These are phyloP conservation scores for Apiospora phragmitis DNA, from an alignment of 2,329 filamentous ascomycete genomes.

Conservation along the genomic window DNA sequence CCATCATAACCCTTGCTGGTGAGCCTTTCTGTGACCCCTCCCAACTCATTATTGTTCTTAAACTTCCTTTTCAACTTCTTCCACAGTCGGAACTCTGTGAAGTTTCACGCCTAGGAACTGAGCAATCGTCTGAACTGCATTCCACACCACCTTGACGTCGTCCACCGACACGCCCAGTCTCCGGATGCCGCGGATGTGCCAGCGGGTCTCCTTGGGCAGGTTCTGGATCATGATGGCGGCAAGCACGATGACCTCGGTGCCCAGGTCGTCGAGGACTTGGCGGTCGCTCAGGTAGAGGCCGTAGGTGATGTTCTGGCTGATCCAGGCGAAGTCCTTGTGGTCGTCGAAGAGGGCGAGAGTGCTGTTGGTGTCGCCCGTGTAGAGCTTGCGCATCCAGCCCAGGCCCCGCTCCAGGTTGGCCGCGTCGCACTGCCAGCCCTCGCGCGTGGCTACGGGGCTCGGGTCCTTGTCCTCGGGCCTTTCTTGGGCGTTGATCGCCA, in stretches of 20 bases:
- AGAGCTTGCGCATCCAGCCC: slow-evolving; percentile 58
- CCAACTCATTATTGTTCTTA: slow-evolving; percentile 2
- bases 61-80: slow-evolving; percentile 29
- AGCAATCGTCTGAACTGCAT: slow-evolving; percentile 23
- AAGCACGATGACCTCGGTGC: slow-evolving; percentile 56
- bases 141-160: slow-evolving; percentile 39
- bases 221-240: slow-evolving; percentile 61
- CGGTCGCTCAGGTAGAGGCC: slow-evolving; percentile 59
- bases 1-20: neutral
- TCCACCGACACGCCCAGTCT: slow-evolving; percentile 46
- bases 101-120: slow-evolving; percentile 23
- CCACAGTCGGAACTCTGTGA: slow-evolving; percentile 27
- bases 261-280: slow-evolving; percentile 51
- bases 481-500: slow-evolving; percentile 54
- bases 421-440: slow-evolving; percentile 50
- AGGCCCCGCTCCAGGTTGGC: slow-evolving; percentile 53
- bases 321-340: slow-evolving; percentile 46
- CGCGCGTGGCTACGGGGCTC: slow-evolving; percentile 46
- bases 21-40: neutral
- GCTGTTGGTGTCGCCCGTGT: slow-evolving; percentile 46
- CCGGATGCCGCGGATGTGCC: slow-evolving; percentile 54
- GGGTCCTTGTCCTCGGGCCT: slow-evolving; percentile 57
- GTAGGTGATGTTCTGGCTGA: slow-evolving; percentile 57
- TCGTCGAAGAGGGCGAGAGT: slow-evolving; percentile 36
- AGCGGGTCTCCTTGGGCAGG: slow-evolving; percentile 49